A percentile compares a stretch with the other conserved stretches of the same genome.
Evolutionary conservation across 768 basidiomycete genomes (phyloP).

Genomic region (Termitomyces sp.): DNA sequence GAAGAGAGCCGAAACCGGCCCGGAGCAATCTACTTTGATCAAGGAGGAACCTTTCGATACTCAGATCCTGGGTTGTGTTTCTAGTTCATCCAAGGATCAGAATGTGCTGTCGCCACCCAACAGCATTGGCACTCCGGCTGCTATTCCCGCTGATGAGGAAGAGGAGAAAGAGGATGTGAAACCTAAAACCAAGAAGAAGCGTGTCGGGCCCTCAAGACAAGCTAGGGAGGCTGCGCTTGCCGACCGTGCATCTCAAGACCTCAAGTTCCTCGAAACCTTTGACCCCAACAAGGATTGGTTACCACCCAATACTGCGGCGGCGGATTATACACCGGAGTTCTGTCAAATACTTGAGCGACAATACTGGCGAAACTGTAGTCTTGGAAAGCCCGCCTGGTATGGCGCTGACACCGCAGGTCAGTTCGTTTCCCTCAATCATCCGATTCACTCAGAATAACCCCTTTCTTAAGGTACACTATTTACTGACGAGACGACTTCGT

Average conservation of each 20-base stretch:
- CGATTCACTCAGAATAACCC: background rate
- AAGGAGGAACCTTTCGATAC: conserved; percentile 49
- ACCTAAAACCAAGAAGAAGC: conserved; percentile 33
- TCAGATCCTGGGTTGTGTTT: conserved; percentile 19
- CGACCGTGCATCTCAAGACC: conserved; percentile 40
- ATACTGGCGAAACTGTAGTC: conserved; percentile 89
- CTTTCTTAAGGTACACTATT: conserved; percentile 51
- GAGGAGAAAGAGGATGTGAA: conserved; percentile 19
- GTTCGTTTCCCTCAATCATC: conserved; percentile 10
- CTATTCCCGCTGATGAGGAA: conserved; percentile 1
- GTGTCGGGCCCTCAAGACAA: conserved; percentile 39
- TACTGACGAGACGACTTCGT: conserved; percentile 72
- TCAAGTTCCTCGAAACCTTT: conserved; percentile 65
- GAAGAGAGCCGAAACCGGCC: conserved; percentile 40
- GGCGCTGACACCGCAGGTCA: conserved; percentile 92
- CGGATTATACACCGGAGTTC: conserved; percentile 86
- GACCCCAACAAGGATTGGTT: conserved; percentile 77
- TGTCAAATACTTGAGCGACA: conserved; percentile 84
- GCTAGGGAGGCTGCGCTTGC: conserved; percentile 49
- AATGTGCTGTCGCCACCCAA: conserved; percentile 37
- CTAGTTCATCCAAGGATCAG: conserved; percentile 17
- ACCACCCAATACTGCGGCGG: conserved; percentile 63
- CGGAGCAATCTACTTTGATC: conserved; percentile 32
- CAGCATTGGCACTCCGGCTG: conserved; percentile 28
- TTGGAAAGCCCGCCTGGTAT: conserved; percentile 94